These are phyloP conservation scores for Lentinula raphanica DNA, from an alignment of 768 basidiomycete species.

Conservation along the genomic window DNA sequence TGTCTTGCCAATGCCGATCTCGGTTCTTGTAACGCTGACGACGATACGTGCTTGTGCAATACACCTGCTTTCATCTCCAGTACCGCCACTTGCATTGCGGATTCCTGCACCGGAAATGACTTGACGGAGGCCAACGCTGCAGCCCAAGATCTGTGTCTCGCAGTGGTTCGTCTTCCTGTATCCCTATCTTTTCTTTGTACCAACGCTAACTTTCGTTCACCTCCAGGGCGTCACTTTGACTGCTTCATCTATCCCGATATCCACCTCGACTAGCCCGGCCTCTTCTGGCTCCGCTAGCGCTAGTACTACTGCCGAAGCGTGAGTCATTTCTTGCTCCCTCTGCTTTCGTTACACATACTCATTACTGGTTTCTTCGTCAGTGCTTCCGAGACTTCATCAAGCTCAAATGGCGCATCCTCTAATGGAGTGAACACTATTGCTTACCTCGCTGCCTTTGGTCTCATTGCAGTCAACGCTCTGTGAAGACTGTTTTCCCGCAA, in stretches of 20 bases:
- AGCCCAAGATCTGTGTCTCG: slow-evolving; percentile 39
- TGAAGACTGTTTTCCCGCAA: not conserved
- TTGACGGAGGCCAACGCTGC: slow-evolving; percentile 34
- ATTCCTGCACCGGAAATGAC: slow-evolving; percentile 43
- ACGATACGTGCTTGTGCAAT: slow-evolving; percentile 57
- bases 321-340: not conserved
- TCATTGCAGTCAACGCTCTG: not conserved
- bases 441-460: not conserved
- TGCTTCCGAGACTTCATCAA: not conserved
- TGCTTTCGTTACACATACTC: not conserved
- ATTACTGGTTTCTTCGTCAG: not conserved
- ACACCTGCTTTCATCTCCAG: slow-evolving; percentile 37
- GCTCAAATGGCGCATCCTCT: not conserved
- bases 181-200: slow-evolving; percentile 16
- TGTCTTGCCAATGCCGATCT: slow-evolving; percentile 44
- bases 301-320: not conserved
- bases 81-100: slow-evolving; percentile 44
- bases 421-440: not conserved
- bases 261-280: not conserved
- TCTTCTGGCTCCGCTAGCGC: not conserved
- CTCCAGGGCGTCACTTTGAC: slow-evolving; percentile 54
- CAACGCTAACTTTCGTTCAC: not conserved
- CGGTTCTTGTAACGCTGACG: slow-evolving; percentile 40
- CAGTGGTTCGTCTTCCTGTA: slow-evolving; percentile 38
- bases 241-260: slow-evolving; percentile 21